Conservation (phyloP, 176 grass and related monocot genomes). For the Hsuehochloa calcarea region DNA sequence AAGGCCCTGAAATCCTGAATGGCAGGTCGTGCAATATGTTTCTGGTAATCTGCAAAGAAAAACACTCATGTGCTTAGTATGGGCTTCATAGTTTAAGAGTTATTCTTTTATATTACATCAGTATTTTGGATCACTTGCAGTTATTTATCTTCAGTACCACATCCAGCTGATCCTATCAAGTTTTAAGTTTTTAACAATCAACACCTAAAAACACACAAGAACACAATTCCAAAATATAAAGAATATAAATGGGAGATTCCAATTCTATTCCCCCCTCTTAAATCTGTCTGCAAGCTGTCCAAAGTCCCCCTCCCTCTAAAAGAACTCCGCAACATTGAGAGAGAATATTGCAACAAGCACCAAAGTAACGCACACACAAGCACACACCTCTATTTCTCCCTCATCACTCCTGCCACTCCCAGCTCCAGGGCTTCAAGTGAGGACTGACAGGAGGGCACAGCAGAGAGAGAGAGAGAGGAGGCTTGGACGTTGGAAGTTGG, state of each 20-base stretch:
- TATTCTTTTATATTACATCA: neutral
- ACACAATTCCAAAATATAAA: neutral
- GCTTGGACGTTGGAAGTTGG: too few species aligned
- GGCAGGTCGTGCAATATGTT: neutral
- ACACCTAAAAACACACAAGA: neutral
- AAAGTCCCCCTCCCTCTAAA: neutral
- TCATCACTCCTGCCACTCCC: neutral
- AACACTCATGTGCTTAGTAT: neutral
- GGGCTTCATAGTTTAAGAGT: neutral
- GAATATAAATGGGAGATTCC: constrained; percentile 31
- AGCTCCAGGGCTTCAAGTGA: too few species aligned
- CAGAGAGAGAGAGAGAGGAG: too few species aligned
- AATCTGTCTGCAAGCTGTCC: constrained; percentile 49
- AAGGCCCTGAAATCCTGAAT: neutral
- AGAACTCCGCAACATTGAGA: neutral
- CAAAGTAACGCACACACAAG: constrained; percentile 14
- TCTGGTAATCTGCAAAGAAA: neutral
- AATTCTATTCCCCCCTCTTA: neutral
- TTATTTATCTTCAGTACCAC: neutral
- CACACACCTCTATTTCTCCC: neutral
- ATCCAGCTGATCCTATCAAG: neutral
- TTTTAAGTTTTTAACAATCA: neutral
- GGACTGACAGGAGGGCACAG: too few species aligned
- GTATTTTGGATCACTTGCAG: neutral
- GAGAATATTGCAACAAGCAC: constrained; percentile 22